Conservation (phyloP, 2,329 filamentous ascomycete genomes). For the Claviceps pusilla region DNA sequence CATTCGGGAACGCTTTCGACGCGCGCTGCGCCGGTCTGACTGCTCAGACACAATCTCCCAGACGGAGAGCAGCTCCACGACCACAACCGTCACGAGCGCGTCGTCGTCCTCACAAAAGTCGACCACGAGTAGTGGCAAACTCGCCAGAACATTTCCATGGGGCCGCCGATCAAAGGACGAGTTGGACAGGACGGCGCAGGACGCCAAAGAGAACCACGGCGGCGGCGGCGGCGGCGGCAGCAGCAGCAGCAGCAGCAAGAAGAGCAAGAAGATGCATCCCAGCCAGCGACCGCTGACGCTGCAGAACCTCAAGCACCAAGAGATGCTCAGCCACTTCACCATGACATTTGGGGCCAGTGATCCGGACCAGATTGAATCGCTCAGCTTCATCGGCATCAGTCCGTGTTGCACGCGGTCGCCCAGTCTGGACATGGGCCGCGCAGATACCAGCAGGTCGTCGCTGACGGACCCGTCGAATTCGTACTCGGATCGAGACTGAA, state of each 20-base stretch:
- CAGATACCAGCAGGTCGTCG: conserved; percentile 1
- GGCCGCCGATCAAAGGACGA: conserved; percentile 9
- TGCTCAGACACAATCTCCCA: conserved; percentile 17
- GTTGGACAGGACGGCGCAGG: conserved; percentile 7
- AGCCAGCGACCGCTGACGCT: conserved; percentile 30
- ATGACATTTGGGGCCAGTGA: conserved; percentile 29
- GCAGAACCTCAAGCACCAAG: conserved; percentile 31
- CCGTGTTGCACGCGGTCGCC: conserved; percentile 27
- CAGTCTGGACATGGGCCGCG: conserved; percentile 20
- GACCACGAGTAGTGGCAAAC: conserved; percentile 13
- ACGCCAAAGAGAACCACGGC: conserved; percentile 3
- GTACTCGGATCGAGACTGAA: conserved; percentile 8
- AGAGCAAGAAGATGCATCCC: conserved; percentile 23
- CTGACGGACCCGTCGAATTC: conserved; percentile 5
- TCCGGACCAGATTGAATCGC: conserved; percentile 17
- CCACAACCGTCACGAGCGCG: conserved; percentile 13
- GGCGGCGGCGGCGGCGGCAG: too few species aligned
- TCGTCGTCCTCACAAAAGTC: conserved; percentile 18
- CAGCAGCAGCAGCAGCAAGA: conserved; percentile 3
- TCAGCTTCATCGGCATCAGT: conserved; percentile 25
- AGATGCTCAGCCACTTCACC: conserved; percentile 30
- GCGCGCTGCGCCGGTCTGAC: conserved; percentile 24
- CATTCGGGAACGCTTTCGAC: conserved; percentile 27
- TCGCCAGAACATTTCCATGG: conserved; percentile 19
- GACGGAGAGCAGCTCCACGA: conserved; percentile 16